Evolutionary conservation across 73 alveolate species (phyloP), one percentile per base, ranked within the genome.

Genomic region (Blepharisma japonicum): DNA sequence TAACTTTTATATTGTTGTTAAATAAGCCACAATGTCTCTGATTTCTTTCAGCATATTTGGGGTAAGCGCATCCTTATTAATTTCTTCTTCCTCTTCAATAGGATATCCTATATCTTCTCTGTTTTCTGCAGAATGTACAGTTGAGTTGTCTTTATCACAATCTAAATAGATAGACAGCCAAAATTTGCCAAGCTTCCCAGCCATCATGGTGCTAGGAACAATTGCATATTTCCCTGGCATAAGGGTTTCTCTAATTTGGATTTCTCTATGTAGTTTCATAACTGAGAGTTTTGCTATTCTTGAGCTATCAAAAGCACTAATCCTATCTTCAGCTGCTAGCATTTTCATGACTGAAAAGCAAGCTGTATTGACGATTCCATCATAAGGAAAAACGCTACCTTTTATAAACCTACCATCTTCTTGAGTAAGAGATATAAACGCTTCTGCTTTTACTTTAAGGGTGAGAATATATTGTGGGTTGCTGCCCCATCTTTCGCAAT

Each of bases 231-330:
- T 70, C 9, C 80, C 80, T 45, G 66, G 32, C 14, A 7, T 0
- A 23, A 70, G 61, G 0, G 11, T n/a, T 47, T 39, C 70, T 45
- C 66, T 70, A 2, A 55, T 9, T n/a, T 85, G 66, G 45, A 83
- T 84, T 82, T 81, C 89, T 78, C 88, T 77, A 48, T 83, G 85
- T 25, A 76, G 86, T 6, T 56, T 71, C 51, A 83, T 42, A 4
- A 77, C 72, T 6, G 94, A 83, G 11, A 81, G 77, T 18, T 56
- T 72, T 53, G 55, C 77, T 6, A 83, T 68, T 8, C 20, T 23
- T 9, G 76, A 51, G 67, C 83, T 77, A 49, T 87, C 90, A 55
- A 83, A 87, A 42, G 49, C 23, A 6, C 55, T 78, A 6, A 78
- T 5, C 51, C 55, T 21, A 18, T 80, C 68, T 68, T 78, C 81